Base-by-base conservation (phyloP, 306 rosid species). In the Oxytropis ochrocephala region DNA sequence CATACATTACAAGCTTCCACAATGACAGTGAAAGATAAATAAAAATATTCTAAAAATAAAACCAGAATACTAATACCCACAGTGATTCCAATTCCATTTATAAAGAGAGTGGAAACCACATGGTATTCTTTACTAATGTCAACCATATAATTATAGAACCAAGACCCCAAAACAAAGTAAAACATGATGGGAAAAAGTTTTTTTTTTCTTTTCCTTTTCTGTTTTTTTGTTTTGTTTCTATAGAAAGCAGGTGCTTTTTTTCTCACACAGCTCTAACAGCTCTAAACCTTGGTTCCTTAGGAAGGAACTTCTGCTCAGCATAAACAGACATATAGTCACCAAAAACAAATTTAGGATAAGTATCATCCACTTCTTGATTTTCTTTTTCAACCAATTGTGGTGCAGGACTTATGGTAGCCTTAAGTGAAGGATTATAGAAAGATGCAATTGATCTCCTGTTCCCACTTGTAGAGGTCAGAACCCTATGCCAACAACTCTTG, bases 401-500 rank as follows among this genome's bases (percentile, higher is more conserved):
- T 36, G 99, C 97, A 43, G 99, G 99, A 64, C 82, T 85, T 63
- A 87, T 94, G 51, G 92, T 88, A 79, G 97, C 99, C 81, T 84
- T 72, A 21, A 94, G 64, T 21, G 96, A 86, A 0, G 99, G 99
- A 51, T 94, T 94, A 50, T 94, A 94, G 66, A 94, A 90, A 0
- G 99, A 91, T 49, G 99, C 99, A 62, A 94, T 80, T 11, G 99
- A 91, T 70, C 97, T 85, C 61, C 99, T 85, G 41, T 84, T 94
- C 63, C 89, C 92, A 13, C 77, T 78, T 5, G 87, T 69, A 17
- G 64, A 43, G 51, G 83, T 88, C 85, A 88, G 42, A 81, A 94
- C 88, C 78, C 88, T 74, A 78, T 94, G 99, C 97, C 97, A 91
- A 48, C 87, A 92, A 72, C 99, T 94, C 85, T 91, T 94, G 84